Evolutionary conservation across 2,329 filamentous ascomycete species (phyloP).

Genomic region (Alternaria ethzedia): DNA sequence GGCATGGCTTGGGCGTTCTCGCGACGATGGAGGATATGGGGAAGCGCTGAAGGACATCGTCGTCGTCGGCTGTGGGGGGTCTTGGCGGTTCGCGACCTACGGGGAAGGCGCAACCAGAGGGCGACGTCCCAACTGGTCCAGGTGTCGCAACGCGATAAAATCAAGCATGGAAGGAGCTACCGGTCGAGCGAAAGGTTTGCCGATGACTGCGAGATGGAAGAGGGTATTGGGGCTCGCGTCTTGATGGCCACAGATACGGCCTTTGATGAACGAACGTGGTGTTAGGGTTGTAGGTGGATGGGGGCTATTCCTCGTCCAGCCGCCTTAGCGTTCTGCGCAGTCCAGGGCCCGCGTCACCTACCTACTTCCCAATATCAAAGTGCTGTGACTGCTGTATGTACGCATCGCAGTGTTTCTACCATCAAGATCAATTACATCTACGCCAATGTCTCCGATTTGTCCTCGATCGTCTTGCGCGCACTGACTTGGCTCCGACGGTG

Average conservation of each 20-base stretch:
- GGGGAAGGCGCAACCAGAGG: slow-evolving; percentile 43
- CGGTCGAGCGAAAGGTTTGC: slow-evolving; percentile 31
- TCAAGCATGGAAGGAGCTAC: slow-evolving; percentile 46
- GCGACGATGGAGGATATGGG: slow-evolving; percentile 49
- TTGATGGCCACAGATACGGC: slow-evolving; percentile 45
- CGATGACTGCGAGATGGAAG: slow-evolving; percentile 46
- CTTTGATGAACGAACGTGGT: slow-evolving; percentile 2
- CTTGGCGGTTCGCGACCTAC: slow-evolving; percentile 46
- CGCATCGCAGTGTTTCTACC: neutral
- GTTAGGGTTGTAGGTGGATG: slow-evolving; percentile 8
- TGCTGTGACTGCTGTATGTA: neutral
- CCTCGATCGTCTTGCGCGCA: neutral
- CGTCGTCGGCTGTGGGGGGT: slow-evolving; percentile 39
- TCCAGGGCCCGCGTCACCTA: slow-evolving; percentile 6
- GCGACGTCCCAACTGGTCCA: slow-evolving; percentile 51
- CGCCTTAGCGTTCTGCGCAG: slow-evolving; percentile 10
- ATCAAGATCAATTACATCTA: neutral
- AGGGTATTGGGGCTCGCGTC: slow-evolving; percentile 32
- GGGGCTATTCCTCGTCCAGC: slow-evolving; percentile 12
- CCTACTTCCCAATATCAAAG: slow-evolving; percentile 13
- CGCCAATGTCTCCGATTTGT: neutral
- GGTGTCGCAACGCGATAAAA: slow-evolving; percentile 48
- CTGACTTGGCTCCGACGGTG: neutral
- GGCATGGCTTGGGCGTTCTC: slow-evolving; percentile 52
- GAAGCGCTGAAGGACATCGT: slow-evolving; percentile 46